These are phyloP conservation scores for Cladochytrium replicatum DNA, from an alignment of 192 early-diverging fungal species.

Conservation along the genomic window DNA sequence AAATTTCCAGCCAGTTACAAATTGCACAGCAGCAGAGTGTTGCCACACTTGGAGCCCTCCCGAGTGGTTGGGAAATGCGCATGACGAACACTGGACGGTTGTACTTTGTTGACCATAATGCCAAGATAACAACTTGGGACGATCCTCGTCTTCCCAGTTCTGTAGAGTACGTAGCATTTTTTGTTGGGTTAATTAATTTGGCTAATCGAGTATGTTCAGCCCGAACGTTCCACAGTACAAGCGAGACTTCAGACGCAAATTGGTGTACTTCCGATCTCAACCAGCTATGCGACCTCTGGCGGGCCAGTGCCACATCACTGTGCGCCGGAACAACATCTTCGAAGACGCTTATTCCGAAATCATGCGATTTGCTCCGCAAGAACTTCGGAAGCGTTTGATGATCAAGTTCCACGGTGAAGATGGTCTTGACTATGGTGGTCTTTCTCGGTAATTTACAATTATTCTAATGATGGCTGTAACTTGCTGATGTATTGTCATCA, in stretches of 20 bases:
- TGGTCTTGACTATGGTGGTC: constrained; percentile 95
- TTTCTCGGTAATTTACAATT: constrained; percentile 64
- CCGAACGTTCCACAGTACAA: constrained; percentile 97
- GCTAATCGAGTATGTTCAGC: no score
- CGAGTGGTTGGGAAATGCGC: constrained; percentile 98
- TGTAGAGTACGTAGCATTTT: no score
- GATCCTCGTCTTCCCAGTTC: constrained; percentile 51
- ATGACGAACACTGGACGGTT: constrained; percentile 85
- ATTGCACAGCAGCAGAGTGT: constrained; percentile 60
- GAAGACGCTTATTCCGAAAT: constrained; percentile 93
- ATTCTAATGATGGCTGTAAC: background rate
- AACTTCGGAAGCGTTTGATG: constrained; percentile 94
- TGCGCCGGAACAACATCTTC: constrained; percentile 80
- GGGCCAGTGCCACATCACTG: constrained; percentile 89
- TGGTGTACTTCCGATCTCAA: constrained; percentile 94
- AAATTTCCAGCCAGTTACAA: no score
- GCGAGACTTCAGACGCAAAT: constrained; percentile 93
- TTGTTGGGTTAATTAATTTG: no score
- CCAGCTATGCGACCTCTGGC: constrained; percentile 72
- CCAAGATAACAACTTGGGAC: constrained; percentile 98
- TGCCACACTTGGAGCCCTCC: constrained; percentile 75
- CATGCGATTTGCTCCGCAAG: constrained; percentile 81
- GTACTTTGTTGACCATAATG: constrained; percentile 98
- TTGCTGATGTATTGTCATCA: constrained; percentile 2
- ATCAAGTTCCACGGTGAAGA: constrained; percentile 99